A percentile compares a stretch with the other conserved stretches of the same genome.
Conservation (phyloP, 1,284 basidiomycete species). For the Fistulinella cinereoalba region DNA sequence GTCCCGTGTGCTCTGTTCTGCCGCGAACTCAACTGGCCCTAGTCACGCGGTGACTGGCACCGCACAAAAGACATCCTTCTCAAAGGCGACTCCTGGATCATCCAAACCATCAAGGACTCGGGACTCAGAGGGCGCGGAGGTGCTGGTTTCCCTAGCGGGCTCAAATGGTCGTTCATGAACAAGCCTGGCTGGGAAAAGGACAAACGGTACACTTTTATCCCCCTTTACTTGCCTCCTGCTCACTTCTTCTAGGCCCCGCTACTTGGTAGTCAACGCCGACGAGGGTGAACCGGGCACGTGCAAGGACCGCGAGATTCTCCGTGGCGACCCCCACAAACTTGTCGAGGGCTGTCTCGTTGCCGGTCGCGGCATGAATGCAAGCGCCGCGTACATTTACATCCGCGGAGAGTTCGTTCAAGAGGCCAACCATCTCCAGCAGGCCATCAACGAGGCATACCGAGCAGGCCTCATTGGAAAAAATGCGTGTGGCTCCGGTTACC, state of each 20-base stretch:
- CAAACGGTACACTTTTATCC: constrained; percentile 52
- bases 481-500: constrained; percentile 89
- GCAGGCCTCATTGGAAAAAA: constrained; percentile 91
- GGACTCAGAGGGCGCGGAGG: constrained; percentile 95
- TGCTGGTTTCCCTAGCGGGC: constrained; percentile 94
- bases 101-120: constrained; percentile 93
- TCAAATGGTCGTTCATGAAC: constrained; percentile 99
- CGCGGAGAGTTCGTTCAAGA: constrained; percentile 98
- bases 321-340: constrained; percentile 97
- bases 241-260: constrained; percentile 66
- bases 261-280: constrained; percentile 97
- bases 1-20: no score
- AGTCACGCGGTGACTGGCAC: constrained; percentile 97
- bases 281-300: constrained; percentile 99
- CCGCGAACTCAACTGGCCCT: no score
- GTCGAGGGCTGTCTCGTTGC: constrained; percentile 97
- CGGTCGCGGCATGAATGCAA: constrained; percentile 98
- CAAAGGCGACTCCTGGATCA: constrained; percentile 98
- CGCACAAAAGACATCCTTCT: constrained; percentile 92
- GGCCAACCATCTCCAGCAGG: constrained; percentile 89
- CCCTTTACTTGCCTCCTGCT: not conserved
- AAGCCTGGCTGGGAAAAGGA: constrained; percentile 99
- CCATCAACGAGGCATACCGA: constrained; percentile 93
- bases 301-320: constrained; percentile 98
- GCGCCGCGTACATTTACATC: constrained; percentile 97